These are phyloP conservation scores for Ramaria sp. DNA, from an alignment of 768 basidiomycete species.

Conservation along the genomic window DNA sequence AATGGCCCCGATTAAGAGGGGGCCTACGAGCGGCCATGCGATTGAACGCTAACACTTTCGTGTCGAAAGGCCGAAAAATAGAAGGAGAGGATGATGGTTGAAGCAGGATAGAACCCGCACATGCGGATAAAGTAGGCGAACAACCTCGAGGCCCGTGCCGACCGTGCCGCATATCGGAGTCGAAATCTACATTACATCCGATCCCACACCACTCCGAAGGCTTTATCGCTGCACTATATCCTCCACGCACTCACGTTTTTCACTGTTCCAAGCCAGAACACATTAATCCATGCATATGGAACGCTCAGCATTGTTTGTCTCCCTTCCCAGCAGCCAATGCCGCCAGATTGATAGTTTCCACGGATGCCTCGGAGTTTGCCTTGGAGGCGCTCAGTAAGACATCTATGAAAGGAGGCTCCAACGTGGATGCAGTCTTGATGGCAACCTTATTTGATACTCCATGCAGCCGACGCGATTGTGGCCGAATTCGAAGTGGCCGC, in stretches of 20 bases:
- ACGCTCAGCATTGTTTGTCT: too few species aligned
- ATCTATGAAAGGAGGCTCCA: background rate
- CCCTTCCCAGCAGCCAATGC: too few species aligned
- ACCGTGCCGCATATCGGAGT: background rate
- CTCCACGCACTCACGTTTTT: too few species aligned
- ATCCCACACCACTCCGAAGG: too few species aligned
- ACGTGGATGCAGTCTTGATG: background rate
- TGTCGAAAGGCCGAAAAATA: background rate
- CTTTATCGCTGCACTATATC: too few species aligned
- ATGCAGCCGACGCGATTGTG: background rate
- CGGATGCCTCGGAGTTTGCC: too few species aligned
- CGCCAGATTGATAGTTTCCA: too few species aligned
- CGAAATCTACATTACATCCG: background rate
- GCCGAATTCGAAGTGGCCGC: background rate
- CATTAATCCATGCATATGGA: too few species aligned
- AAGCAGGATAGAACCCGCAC: background rate
- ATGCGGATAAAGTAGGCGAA: conserved; percentile 1
- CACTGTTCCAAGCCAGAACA: too few species aligned
- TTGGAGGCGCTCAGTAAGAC: background rate
- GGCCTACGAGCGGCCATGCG: conserved; percentile 7
- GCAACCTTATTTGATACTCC: background rate
- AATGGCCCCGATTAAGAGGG: conserved; percentile 1
- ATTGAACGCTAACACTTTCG: background rate
- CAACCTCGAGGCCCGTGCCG: background rate
- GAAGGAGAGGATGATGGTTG: background rate